Base-by-base conservation (phyloP, 805 yeast species). In the Ogataea neopini region DNA sequence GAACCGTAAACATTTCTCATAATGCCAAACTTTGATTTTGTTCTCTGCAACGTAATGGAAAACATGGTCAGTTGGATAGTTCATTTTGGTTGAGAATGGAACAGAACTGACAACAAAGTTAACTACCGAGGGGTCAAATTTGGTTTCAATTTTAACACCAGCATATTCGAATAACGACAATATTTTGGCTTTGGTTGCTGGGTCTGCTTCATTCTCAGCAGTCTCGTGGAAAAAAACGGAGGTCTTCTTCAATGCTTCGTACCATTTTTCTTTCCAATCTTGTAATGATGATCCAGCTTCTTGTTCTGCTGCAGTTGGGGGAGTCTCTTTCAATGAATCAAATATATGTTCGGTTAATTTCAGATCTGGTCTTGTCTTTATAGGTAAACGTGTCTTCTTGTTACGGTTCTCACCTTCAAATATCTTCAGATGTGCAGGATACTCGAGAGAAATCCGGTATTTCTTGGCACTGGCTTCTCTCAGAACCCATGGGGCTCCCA, bases 401-500 rank as follows among this genome's bases (percentile, higher is more conserved):
- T 38, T 38, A 9, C 32, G 17, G 6, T 45, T 40, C 3, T 50
- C 51, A 3, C 32, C 23, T 42, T 58, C 59, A 41, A 48, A 63
- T 25, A 70, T 73, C 48, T 69, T 70, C 47, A 83, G 66, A 47
- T 81, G 77, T 5, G 76, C 73, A 1, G 88, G 88, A 54, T 75
- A 77, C 33, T 75, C 83, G 14, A 74, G 71, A 9, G 84, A 77
- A 15, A 88, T 86, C 54, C 87, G 70, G 63, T 83, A 88, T 57
- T 76, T 76, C 47, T 73, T 74, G 0, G 94, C 94, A 64, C 80
- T 88, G 54, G 84, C 83, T 20, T 80, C 81, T 61, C 84, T 86
- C 13, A 94, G 94, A 17, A 92, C 82, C 98, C 98, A 94, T 2
- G 98, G 98, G 2, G 97, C 92, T 3, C 98, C 97, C 36, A 84